Base-by-base conservation (phyloP, 106 monocot species). In the Vanilla planifolia region DNA sequence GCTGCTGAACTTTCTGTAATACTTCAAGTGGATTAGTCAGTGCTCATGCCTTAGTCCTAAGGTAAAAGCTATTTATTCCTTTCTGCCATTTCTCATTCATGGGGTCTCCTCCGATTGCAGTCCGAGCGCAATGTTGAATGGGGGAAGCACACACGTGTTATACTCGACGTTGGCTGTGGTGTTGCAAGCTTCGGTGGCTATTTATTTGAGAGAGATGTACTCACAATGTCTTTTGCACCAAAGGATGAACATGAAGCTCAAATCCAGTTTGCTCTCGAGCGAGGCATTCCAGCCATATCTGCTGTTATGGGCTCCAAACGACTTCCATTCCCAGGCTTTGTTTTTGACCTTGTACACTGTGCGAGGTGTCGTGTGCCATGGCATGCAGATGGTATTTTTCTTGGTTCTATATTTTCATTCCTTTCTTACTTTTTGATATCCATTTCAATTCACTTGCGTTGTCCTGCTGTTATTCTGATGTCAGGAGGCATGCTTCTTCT, bases 161-260 rank as follows among this genome's bases (percentile, higher is more conserved):
- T 94, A 63, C 75, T 94, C 8, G 94, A 94, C 44, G 94, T 94
- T 63, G 94, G 94, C 10, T 94, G 94, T 65, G 94, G 94, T 6
- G 94, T 94, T 34, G 94, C 93, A 20, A 89, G 89, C 70, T 85
- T 93, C 60, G 93, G 93, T 10, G 89, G 93, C 7, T 93, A 85
- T 63, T 79, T 94, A 26, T 94, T 94, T 62, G 94, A 94, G 16
- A 77, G 89, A 47, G 86, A 89, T 63, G 94, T 80, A 22, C 60
- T 94, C 26, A 30, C 94, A 9, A 83, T 94, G 89, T 94, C 94
- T 24, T 93, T 93, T 63, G 93, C 93, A 13, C 93, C 93, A 28
- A 93, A 93, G 68, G 93, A 93, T 65, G 93, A 93, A 67, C 93
- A 93, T 64, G 89, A 89, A 74, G 93, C 93, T 33, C 93, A 93